Evolutionary conservation across 805 yeast species (phyloP).

Genomic region (Candida coleopterorum): DNA sequence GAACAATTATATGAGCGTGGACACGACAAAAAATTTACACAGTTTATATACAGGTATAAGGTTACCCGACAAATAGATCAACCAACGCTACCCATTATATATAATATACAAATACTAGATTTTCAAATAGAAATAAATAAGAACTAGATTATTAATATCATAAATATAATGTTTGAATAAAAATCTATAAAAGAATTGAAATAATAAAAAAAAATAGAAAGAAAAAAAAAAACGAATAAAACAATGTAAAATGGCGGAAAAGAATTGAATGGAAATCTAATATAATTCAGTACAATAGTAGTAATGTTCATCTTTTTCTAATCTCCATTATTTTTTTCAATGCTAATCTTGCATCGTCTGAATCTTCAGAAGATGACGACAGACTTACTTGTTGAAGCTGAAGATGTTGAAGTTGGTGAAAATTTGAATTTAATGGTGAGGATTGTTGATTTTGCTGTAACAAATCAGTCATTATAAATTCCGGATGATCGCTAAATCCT

Average conservation of each 20-base stretch:
- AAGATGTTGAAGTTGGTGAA: constrained; percentile 6
- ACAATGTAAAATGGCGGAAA: no score
- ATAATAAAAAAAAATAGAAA: no score
- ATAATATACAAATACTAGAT: no score
- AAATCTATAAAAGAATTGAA: no score
- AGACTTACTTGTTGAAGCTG: constrained; percentile 4
- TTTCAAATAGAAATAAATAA: no score
- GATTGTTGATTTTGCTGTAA: not conserved
- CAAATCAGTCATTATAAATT: constrained; percentile 1
- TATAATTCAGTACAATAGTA: not conserved
- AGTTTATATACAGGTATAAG: not conserved
- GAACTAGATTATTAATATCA: no score
- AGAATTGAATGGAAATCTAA: not conserved
- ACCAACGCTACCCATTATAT: no score
- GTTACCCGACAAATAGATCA: constrained; percentile 2
- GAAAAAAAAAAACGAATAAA: no score
- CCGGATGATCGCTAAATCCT: not conserved
- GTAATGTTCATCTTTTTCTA: constrained; percentile 17
- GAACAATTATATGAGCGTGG: constrained; percentile 1
- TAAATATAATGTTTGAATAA: no score
- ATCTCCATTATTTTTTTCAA: constrained; percentile 32
- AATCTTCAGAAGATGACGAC: constrained; percentile 18
- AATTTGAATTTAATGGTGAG: no score
- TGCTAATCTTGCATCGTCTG: constrained; percentile 35
- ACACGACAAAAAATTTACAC: not conserved